Evolutionary conservation across 306 rosid species (phyloP).

Genomic region (Inga leiocalycina): DNA sequence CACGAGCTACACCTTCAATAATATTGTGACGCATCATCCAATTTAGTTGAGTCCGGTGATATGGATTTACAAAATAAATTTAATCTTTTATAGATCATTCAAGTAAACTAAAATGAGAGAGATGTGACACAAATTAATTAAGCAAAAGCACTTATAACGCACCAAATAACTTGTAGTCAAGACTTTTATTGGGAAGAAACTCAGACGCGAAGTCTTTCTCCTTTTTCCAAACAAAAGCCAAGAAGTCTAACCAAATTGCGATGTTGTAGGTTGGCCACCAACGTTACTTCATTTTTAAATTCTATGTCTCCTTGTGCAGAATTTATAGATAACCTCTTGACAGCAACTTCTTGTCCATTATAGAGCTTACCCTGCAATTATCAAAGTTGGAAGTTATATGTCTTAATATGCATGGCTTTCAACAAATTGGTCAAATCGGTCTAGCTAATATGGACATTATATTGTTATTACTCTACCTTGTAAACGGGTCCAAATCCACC

Average conservation of each 20-base stretch:
- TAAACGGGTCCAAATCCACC: background rate
- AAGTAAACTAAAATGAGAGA: background rate
- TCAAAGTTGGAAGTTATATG: background rate
- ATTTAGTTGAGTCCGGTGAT: conserved; percentile 30
- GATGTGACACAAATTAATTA: background rate
- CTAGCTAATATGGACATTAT: background rate
- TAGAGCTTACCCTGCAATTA: background rate
- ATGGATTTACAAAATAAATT: background rate
- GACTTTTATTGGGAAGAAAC: conserved; percentile 49
- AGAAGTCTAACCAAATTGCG: too few relatives aligned
- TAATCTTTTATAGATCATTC: too few relatives aligned
- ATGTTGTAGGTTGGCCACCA: too few relatives aligned
- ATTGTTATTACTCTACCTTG: background rate
- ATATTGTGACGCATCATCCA: conserved; percentile 24
- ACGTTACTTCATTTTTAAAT: too few relatives aligned
- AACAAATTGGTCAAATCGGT: background rate
- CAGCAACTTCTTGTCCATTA: background rate
- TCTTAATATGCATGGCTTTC: background rate
- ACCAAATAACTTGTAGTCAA: background rate
- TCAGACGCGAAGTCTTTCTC: conserved; percentile 44
- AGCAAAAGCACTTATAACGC: background rate
- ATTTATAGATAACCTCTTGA: too few relatives aligned
- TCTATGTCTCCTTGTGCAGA: too few relatives aligned
- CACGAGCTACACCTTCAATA: conserved; percentile 40
- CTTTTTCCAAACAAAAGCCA: too few relatives aligned